Conservation (phyloP, 208 protist species). For the Leishmania tarentolae region DNA sequence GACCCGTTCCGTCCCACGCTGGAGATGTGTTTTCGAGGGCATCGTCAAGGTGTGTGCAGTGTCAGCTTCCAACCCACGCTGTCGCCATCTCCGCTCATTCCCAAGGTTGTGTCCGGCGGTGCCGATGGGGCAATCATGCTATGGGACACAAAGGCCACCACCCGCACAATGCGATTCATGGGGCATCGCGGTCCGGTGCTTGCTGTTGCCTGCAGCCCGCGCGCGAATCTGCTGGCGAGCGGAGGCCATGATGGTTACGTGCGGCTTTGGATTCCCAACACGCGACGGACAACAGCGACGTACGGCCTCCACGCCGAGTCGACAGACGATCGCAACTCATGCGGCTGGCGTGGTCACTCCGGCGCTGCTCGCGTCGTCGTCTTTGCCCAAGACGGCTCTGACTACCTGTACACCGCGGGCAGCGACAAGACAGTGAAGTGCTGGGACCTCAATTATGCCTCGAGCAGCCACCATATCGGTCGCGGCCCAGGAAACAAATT, state of each 20-base stretch:
- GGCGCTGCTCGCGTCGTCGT: conserved; percentile 70
- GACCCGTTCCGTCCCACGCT: conserved; percentile 42
- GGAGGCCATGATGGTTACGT: conserved; percentile 86
- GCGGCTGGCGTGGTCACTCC: conserved; percentile 55
- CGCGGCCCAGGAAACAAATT: conserved; percentile 43
- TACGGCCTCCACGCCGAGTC: conserved; percentile 20
- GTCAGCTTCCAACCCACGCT: conserved; percentile 47
- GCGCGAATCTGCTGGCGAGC: conserved; percentile 61
- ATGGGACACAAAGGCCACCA: conserved; percentile 76
- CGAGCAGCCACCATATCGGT: conserved; percentile 12
- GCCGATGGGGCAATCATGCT: conserved; percentile 86
- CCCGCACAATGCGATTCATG: conserved; percentile 76
- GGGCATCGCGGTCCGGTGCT: conserved; percentile 82
- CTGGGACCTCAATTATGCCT: conserved; percentile 59
- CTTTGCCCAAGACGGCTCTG: conserved; percentile 64
- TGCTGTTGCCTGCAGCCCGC: conserved; percentile 51
- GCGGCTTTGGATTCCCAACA: conserved; percentile 74
- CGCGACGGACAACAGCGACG: conserved; percentile 38
- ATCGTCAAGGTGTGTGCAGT: conserved; percentile 60
- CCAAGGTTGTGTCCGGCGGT: conserved; percentile 65
- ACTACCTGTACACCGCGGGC: conserved; percentile 74
- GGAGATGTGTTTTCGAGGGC: conserved; percentile 78
- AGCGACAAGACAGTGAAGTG: conserved; percentile 89
- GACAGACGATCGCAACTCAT: conserved; percentile 17
- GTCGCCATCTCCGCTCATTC: conserved; percentile 15